Conservation (phyloP, 805 yeast genomes). For the Yarrowia alimentaria region DNA sequence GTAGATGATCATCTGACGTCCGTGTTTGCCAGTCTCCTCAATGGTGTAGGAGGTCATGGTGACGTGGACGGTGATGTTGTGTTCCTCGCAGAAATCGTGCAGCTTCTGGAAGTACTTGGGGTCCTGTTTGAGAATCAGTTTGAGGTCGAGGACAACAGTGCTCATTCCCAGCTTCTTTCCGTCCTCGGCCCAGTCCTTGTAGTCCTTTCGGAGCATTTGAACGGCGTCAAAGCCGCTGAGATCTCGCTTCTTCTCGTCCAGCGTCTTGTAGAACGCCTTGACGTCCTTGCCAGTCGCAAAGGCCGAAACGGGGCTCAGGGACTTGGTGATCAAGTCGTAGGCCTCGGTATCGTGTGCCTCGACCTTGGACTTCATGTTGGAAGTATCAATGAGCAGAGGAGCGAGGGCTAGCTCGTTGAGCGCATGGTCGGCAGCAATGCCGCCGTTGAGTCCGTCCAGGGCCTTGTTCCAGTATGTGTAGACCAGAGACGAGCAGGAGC, state of each 20-base stretch:
- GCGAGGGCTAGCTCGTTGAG: conserved; percentile 52
- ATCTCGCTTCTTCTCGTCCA: conserved; percentile 57
- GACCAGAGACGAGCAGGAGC: conserved; percentile 79
- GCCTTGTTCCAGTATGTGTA: conserved; percentile 52
- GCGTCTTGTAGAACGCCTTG: conserved; percentile 38
- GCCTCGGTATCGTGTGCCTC: conserved; percentile 57
- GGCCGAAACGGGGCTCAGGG: conserved; percentile 3
- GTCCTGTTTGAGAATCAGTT: conserved; percentile 47
- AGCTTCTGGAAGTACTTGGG: conserved; percentile 37
- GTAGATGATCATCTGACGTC: conserved; percentile 45
- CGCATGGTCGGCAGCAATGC: conserved; percentile 32
- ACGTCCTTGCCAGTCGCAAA: conserved; percentile 17
- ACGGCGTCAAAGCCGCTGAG: conserved; percentile 55
- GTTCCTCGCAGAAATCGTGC: conserved; percentile 38
- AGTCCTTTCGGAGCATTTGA: conserved; percentile 79
- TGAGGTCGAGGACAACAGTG: conserved; percentile 63
- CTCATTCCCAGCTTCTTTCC: conserved; percentile 63
- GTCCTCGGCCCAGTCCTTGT: conserved; percentile 60
- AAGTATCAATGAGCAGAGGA: conserved; percentile 76
- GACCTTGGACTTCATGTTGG: conserved; percentile 59
- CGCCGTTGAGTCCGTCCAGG: conserved; percentile 29
- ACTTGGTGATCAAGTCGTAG: conserved; percentile 41
- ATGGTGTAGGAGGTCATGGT: conserved; percentile 50
- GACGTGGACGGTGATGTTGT: conserved; percentile 44
- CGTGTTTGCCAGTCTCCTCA: conserved; percentile 36